Conservation (phyloP, 2,329 filamentous ascomycete species). For the Thelonectria rubi region DNA sequence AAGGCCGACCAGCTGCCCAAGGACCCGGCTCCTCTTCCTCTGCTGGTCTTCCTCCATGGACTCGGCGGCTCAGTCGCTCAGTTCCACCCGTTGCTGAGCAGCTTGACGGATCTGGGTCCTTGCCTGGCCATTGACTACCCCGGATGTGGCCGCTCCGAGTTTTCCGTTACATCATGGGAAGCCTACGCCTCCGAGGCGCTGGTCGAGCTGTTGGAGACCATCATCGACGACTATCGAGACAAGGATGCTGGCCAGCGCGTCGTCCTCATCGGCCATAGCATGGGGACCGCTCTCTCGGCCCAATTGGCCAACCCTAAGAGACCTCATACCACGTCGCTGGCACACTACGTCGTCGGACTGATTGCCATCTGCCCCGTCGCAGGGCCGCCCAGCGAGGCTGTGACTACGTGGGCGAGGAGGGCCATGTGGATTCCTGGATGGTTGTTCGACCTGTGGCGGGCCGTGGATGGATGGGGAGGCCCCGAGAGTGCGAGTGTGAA, state of each 20-base stretch:
- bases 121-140: conserved; percentile 88
- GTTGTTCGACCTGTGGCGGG: conserved; percentile 79
- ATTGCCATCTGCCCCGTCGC: conserved; percentile 84
- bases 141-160: conserved; percentile 84
- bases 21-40: conserved; percentile 76
- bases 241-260: conserved; percentile 73
- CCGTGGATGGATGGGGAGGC: conserved; percentile 83
- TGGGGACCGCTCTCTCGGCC: conserved; percentile 84
- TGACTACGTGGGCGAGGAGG: conserved; percentile 56
- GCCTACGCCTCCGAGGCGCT: conserved; percentile 84
- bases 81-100: conserved; percentile 82
- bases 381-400: conserved; percentile 64
- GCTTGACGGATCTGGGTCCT: conserved; percentile 82
- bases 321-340: conserved; percentile 60
- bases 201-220: conserved; percentile 75
- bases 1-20: conserved; percentile 83
- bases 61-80: conserved; percentile 92
- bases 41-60: conserved; percentile 92
- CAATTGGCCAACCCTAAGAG: conserved; percentile 64
- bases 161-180: conserved; percentile 74
- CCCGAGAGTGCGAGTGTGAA: conserved; percentile 78
- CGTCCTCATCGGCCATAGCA: conserved; percentile 86
- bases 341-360: conserved; percentile 75
- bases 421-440: conserved; percentile 74
- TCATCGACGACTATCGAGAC: conserved; percentile 79